A percentile compares a stretch with the other conserved stretches of the same genome.
Conservation (phyloP, 108 stramenopile genomes). For the Parietichytrium sp. region DNA sequence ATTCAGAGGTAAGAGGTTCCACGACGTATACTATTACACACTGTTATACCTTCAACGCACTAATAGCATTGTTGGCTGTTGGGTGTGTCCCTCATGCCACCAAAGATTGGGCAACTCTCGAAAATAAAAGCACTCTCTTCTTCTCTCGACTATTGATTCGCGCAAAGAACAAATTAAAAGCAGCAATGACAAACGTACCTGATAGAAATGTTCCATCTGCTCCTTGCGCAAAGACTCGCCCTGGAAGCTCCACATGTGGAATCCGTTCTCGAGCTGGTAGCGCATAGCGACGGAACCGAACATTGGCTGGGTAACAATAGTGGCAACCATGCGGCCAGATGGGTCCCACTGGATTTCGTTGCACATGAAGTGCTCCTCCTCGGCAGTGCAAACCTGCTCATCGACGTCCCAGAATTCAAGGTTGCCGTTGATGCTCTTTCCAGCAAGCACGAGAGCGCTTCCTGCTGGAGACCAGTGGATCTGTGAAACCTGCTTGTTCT, state of each 20-base stretch:
- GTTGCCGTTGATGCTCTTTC: slow-evolving; percentile 42
- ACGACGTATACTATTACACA: no score
- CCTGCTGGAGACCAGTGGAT: slow-evolving; percentile 66
- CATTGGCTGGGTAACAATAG: slow-evolving; percentile 60
- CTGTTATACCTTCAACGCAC: no score
- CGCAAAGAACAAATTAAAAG: no score
- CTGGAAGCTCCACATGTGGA: slow-evolving; percentile 60
- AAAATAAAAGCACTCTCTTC: no score
- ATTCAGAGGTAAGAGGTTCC: no score
- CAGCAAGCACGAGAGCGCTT: slow-evolving; percentile 51
- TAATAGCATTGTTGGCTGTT: no score
- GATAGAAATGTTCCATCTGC: slow-evolving; percentile 59
- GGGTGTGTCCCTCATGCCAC: no score
- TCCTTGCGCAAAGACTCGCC: slow-evolving; percentile 25
- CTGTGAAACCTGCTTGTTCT: slow-evolving; percentile 48
- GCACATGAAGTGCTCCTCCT: slow-evolving; percentile 57
- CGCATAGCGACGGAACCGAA: slow-evolving; percentile 48
- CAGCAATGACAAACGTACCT: slow-evolving; percentile 37
- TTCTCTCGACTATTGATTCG: no score
- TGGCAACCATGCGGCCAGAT: slow-evolving; percentile 59
- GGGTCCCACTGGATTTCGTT: slow-evolving; percentile 65
- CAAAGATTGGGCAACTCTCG: no score
- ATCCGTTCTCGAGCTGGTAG: slow-evolving; percentile 59
- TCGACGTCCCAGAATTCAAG: slow-evolving; percentile 67
- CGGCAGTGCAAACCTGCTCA: slow-evolving; percentile 46